Base-by-base conservation (phyloP, 805 yeast species). In the Candida palmyrensis region DNA sequence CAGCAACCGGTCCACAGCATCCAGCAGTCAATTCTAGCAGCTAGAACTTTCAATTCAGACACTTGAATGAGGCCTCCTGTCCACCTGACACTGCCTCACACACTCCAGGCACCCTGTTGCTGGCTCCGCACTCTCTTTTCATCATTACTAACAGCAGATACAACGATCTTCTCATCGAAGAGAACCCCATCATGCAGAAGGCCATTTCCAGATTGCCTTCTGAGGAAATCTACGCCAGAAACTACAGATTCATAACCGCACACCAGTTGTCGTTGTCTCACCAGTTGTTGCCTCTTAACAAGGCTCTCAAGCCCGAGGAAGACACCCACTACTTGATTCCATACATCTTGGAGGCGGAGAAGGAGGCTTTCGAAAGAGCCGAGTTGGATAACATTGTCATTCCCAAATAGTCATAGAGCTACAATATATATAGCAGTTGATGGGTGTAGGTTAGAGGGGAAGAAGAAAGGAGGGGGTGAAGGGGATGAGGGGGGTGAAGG, bases 301-400 rank as follows among this genome's bases (percentile, higher is more conserved):
- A 90, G 66, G 82, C 81, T 51, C 69, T 85, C 42, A 76, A 79
- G 59, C 76, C 87, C 19, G 85, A 79, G 54, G 90, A 90, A 42
- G 95, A 86, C 61, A 63, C 65, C 37, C 83, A 83, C 49, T 89
- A 88, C 69, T 73, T 92, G 56, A 64, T 84, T 39, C 97, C 96
- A 48, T 84, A 83, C 70, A 69, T 92, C 42, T 75, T 89, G 55
- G 97, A 92, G 72, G 94, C 90, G 41, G 97, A 92, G 71, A 86
- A 85, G 51, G 97, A 86, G 64, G 82, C 79, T 31, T 71, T 74
- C 44, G 98, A 92, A 73, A 87, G 82, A 68, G 79, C 73, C 42
- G 92, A 82, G 55, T 78, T 92, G 55, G 95, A 92, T 73, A 82
- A 85, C 73, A 71, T 86, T 47, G 66, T 17, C 28, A 24, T 51